Conservation (phyloP, 768 basidiomycete species). For the Mycena sanguinolenta region DNA sequence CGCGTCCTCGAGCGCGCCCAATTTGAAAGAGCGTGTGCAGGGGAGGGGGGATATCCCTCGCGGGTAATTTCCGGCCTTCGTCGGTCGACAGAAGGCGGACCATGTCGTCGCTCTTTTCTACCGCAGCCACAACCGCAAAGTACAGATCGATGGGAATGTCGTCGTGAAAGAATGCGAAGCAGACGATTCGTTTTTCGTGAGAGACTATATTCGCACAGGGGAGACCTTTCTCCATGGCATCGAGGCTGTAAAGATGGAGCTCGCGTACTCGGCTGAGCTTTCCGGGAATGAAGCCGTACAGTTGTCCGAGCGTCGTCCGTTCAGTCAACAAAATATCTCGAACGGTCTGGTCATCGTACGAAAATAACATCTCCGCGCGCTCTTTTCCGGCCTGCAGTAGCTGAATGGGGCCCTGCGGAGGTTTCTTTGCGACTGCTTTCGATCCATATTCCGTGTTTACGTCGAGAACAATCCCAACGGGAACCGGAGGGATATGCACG, state of each 20-base stretch:
- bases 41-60: slow-evolving; percentile 66
- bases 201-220: slow-evolving; percentile 64
- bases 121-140: slow-evolving; percentile 71
- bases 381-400: slow-evolving; percentile 51
- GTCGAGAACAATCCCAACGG: slow-evolving; percentile 59
- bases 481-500: slow-evolving; percentile 47
- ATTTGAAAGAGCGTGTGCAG: slow-evolving; percentile 69
- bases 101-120: slow-evolving; percentile 71
- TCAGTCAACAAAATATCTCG: slow-evolving; percentile 78
- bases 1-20: slow-evolving; percentile 68
- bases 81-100: slow-evolving; percentile 62
- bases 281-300: slow-evolving; percentile 82
- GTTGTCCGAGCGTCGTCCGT: slow-evolving; percentile 75
- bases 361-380: slow-evolving; percentile 66
- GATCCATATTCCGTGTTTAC: slow-evolving; percentile 68
- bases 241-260: slow-evolving; percentile 70
- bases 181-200: slow-evolving; percentile 66
- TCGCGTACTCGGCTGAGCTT: slow-evolving; percentile 73
- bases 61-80: slow-evolving; percentile 59
- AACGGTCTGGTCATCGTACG: slow-evolving; percentile 65
- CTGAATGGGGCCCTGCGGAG: slow-evolving; percentile 57
- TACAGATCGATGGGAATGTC: slow-evolving; percentile 77
- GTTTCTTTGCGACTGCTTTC: slow-evolving; percentile 34
- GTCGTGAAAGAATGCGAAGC: slow-evolving; percentile 70
- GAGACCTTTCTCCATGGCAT: slow-evolving; percentile 56